Percentiles rank a stretch among this genome's conserved stretches.
These are phyloP conservation scores for Acer negundo DNA, from an alignment of 345 rosid species.

Conservation along the genomic window DNA sequence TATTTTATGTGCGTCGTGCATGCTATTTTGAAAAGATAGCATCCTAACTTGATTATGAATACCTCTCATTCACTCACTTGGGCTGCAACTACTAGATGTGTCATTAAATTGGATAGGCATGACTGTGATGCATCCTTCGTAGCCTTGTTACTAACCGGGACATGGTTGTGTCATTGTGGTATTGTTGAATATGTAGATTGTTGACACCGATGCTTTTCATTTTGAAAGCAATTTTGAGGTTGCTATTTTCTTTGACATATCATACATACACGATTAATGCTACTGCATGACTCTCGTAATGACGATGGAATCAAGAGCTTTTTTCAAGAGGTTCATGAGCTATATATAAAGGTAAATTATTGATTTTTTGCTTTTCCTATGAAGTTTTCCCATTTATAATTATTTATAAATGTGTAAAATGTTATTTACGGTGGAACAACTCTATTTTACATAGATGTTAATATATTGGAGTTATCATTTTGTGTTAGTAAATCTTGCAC, in stretches of 20 bases:
- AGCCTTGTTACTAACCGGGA: neutral
- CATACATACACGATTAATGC: slow-evolving; percentile 86
- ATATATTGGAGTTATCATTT: too few species aligned
- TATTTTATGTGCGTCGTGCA: neutral
- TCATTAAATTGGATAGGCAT: neutral
- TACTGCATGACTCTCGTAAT: slow-evolving; percentile 92
- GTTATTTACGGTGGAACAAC: too few species aligned
- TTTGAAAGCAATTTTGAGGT: neutral
- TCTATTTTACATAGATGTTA: too few species aligned
- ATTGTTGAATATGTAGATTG: neutral
- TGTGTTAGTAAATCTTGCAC: too few species aligned
- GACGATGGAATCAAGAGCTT: slow-evolving; percentile 98
- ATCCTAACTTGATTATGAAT: neutral
- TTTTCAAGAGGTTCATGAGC: slow-evolving; percentile 84
- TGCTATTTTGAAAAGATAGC: neutral
- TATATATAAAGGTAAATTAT: slow-evolving; percentile 58
- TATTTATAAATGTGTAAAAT: too few species aligned
- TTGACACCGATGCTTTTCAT: neutral
- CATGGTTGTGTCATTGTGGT: neutral
- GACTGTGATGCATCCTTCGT: neutral
- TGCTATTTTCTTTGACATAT: slow-evolving; percentile 48
- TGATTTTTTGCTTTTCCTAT: neutral
- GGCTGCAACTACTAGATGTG: neutral
- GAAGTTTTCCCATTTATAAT: neutral
- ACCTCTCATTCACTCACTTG: neutral